phyloP scores from a whole-genome alignment of 139 green algal species.

The Micractinium sp. region DNA sequence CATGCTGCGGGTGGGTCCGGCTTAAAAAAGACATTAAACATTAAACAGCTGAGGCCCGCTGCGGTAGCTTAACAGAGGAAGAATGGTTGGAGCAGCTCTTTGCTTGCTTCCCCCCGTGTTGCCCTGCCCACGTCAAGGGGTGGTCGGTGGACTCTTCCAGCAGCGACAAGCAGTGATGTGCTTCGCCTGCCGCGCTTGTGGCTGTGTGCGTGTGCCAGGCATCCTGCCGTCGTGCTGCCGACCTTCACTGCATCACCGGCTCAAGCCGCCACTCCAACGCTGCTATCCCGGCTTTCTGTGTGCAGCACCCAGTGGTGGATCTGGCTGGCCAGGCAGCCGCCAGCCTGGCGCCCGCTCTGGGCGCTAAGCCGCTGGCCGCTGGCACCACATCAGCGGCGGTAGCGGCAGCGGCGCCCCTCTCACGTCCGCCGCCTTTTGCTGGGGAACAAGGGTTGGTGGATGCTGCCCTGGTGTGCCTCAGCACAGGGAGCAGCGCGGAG shows the following conservation, averaged over 20 bases:
- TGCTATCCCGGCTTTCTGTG: background rate
- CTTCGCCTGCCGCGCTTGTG: too few relatives aligned
- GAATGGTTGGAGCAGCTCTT: background rate
- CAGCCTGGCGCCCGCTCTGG: background rate
- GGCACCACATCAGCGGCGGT: background rate
- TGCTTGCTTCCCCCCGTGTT: background rate
- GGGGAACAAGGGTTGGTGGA: conserved; percentile 46
- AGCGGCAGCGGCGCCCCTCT: background rate
- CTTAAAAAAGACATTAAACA: too few relatives aligned
- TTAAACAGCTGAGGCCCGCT: too few relatives aligned
- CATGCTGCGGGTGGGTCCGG: conserved; percentile 22
- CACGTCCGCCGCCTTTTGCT: conserved; percentile 20
- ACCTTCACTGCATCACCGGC: too few relatives aligned
- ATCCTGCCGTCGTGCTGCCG: background rate
- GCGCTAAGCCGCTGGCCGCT: background rate
- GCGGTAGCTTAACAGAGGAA: background rate
- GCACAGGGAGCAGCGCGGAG: conserved; percentile 24
- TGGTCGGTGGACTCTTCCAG: too few relatives aligned
- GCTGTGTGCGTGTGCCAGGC: background rate
- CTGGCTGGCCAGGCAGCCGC: background rate
- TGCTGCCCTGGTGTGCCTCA: conserved; percentile 46
- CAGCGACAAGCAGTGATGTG: too few relatives aligned
- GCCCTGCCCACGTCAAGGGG: too few relatives aligned
- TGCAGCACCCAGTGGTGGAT: background rate
- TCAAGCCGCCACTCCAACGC: background rate